These are phyloP conservation scores for Trichoderma endophyticum DNA, from an alignment of 2,329 filamentous ascomycete species.

Conservation along the genomic window DNA sequence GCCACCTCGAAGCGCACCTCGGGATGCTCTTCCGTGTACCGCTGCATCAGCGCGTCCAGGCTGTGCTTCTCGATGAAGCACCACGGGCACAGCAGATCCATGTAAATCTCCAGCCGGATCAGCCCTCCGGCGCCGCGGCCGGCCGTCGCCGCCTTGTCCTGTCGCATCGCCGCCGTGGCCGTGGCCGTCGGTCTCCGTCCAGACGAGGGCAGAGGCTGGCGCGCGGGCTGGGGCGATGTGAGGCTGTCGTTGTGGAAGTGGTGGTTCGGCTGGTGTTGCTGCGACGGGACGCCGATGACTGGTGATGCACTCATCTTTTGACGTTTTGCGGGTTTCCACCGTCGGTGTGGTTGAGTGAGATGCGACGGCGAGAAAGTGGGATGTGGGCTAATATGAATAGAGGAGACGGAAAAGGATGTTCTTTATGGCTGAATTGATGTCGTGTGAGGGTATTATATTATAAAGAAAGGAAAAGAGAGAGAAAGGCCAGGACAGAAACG, in stretches of 20 bases:
- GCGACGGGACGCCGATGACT: not conserved
- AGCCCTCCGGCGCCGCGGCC: not conserved
- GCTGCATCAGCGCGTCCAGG: conserved; percentile 44
- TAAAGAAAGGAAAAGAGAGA: not conserved
- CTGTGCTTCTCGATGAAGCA: conserved; percentile 49
- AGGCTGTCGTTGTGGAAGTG: not conserved
- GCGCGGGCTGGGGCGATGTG: not conserved
- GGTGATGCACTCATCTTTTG: not conserved
- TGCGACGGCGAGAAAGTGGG: not conserved
- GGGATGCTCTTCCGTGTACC: conserved; percentile 39
- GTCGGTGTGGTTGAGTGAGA: not conserved
- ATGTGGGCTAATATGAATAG: not conserved
- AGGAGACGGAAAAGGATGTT: not conserved
- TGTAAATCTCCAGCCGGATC: conserved; percentile 42
- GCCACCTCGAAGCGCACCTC: conserved; percentile 44
- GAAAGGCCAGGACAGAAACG: not conserved
- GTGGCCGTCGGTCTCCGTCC: not conserved
- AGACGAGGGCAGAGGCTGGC: conserved; percentile 3
- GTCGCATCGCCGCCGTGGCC: not conserved
- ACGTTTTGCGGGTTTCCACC: not conserved
- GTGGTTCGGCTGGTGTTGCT: not conserved
- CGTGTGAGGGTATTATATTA: not conserved
- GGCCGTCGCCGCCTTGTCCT: not conserved
- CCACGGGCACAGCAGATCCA: conserved; percentile 52
- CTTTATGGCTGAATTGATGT: not conserved